Base-by-base conservation (phyloP, 108 stramenopile species). In the Asterionellopsis glacialis region DNA sequence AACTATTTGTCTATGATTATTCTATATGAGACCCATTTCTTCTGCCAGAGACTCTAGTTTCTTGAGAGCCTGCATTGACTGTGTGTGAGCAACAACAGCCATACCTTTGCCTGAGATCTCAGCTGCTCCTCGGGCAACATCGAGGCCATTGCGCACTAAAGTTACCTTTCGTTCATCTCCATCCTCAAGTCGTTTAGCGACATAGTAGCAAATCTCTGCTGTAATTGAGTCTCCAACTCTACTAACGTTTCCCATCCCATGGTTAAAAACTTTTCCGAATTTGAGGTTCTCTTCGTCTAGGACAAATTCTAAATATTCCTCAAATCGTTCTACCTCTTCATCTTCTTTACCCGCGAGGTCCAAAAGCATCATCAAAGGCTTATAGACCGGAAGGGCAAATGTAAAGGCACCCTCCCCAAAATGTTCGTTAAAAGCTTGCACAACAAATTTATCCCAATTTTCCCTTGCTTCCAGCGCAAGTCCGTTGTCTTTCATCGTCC, bases 261-360 rank as follows among this genome's bases (percentile, higher is more conserved):
- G 42, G 39, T 77, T 76, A 22, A 62, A 24, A 21, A 27, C 27
- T 18, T 42, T 38, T 19, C 69, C 65, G 40, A 67, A 70, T 22
- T 12, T 40, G 38, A 21, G 51, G 54, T 75, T 84, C 11, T 69
- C 63, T 1, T 69, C 66, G 39, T 78, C 76, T 16, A 75, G 41
- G 22, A 74, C 83, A 79, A 81, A 88, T 11, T 64, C 78, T 16
- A 63, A 44, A 28, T 79, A 80, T 54, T 81, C 80, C 14, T 79
- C 68, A 42, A 84, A 55, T 18, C 55, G 41, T 15, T 68, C 57
- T 2, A 33, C 33, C 13, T 65, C 63, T 12, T 42, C 45, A 41
- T 73, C 65, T 28, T 67, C 55, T 19, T 55, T 72, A 0, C 69
- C 64, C 28, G 62, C 60, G 24, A 84, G 38, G 28, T 84, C 79